Evolutionary conservation across 2,329 filamentous ascomycete species (phyloP).

Genomic region (Aspergillus flavus): DNA sequence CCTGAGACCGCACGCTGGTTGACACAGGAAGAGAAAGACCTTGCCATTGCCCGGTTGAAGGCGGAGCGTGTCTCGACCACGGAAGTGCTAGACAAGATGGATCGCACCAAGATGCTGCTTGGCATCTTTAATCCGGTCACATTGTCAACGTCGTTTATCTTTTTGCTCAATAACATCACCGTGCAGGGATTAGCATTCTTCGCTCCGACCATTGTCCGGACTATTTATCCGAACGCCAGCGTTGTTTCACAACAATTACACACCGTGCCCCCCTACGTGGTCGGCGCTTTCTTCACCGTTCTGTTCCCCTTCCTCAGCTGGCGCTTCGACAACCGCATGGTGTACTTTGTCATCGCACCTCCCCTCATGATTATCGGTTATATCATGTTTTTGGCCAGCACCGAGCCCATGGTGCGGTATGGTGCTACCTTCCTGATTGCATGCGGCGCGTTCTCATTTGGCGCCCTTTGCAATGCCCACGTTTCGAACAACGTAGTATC

Average conservation of each 20-base stretch:
- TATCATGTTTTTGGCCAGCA: slow-evolving; percentile 67
- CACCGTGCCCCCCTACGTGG: slow-evolving; percentile 70
- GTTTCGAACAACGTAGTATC: slow-evolving; percentile 71
- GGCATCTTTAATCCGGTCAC: slow-evolving; percentile 69
- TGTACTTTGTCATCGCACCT: slow-evolving; percentile 63
- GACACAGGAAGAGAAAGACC: slow-evolving; percentile 64
- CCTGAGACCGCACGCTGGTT: slow-evolving; percentile 71
- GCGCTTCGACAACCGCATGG: slow-evolving; percentile 60
- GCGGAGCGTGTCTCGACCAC: slow-evolving; percentile 67
- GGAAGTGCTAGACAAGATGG: slow-evolving; percentile 65
- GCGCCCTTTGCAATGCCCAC: slow-evolving; percentile 68
- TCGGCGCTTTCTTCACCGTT: slow-evolving; percentile 68
- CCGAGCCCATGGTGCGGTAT: slow-evolving; percentile 60
- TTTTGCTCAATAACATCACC: slow-evolving; percentile 69
- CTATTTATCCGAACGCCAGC: slow-evolving; percentile 63
- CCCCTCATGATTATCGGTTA: slow-evolving; percentile 71
- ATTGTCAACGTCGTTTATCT: slow-evolving; percentile 59
- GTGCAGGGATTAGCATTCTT: slow-evolving; percentile 73
- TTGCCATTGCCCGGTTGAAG: slow-evolving; percentile 69
- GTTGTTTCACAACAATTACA: slow-evolving; percentile 68
- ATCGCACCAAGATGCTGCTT: slow-evolving; percentile 59
- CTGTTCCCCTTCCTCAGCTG: slow-evolving; percentile 64
- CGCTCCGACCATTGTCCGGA: slow-evolving; percentile 68
- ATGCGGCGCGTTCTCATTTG: slow-evolving; percentile 64
- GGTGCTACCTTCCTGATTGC: slow-evolving; percentile 72